Conservation (phyloP, 1,139 yeast species). For the Suhomyces bolitotheri region DNA sequence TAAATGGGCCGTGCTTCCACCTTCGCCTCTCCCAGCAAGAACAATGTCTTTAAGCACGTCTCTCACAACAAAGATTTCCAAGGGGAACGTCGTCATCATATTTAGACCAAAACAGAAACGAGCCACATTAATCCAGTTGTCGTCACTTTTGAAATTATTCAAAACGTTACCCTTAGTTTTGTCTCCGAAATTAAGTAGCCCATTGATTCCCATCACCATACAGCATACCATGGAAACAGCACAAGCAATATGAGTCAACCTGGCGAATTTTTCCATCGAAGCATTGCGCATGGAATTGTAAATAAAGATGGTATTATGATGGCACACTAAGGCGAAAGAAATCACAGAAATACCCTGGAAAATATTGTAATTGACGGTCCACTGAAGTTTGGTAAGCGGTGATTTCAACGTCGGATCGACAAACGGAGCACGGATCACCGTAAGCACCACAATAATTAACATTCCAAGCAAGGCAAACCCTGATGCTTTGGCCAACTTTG, state of each 20-base stretch:
- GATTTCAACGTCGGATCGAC: slow-evolving; percentile 51
- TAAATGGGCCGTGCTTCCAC: slow-evolving; percentile 36
- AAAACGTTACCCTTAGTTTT: slow-evolving; percentile 83
- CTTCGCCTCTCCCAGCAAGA: slow-evolving; percentile 22
- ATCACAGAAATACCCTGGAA: slow-evolving; percentile 91
- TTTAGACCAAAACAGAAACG: slow-evolving; percentile 90
- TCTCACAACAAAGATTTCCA: slow-evolving; percentile 86
- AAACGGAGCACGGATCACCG: slow-evolving; percentile 72
- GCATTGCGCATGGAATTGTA: slow-evolving; percentile 81
- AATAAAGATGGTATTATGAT: slow-evolving; percentile 87
- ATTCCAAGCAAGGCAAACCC: slow-evolving; percentile 84
- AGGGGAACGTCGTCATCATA: slow-evolving; percentile 90
- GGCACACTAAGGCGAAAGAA: slow-evolving; percentile 93
- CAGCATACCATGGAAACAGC: slow-evolving; percentile 80
- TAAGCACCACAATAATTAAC: slow-evolving; percentile 73
- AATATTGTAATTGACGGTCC: slow-evolving; percentile 63
- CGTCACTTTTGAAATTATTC: slow-evolving; percentile 80
- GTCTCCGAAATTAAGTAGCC: slow-evolving; percentile 73
- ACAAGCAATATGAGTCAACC: slow-evolving; percentile 82
- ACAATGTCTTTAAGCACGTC: slow-evolving; percentile 76
- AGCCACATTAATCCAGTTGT: slow-evolving; percentile 75
- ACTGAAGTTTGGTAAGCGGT: slow-evolving; percentile 42
- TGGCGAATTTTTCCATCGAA: slow-evolving; percentile 69
- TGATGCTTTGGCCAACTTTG: slow-evolving; percentile 84
- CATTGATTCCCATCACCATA: slow-evolving; percentile 75